Conservation (phyloP, 78 protist species). For the Reticulomyxa filosa region DNA sequence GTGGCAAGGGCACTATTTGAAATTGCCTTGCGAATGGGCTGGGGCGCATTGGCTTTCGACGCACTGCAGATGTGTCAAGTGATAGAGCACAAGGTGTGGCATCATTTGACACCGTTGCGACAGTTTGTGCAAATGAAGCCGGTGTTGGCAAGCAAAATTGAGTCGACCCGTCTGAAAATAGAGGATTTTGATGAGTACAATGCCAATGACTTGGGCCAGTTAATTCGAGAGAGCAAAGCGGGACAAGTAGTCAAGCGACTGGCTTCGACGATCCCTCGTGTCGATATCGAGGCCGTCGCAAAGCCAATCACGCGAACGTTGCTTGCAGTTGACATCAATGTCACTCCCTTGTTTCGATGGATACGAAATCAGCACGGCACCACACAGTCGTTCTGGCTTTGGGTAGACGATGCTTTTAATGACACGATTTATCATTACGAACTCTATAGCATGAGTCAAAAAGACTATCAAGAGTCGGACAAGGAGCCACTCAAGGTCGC, state of each 20-base stretch:
- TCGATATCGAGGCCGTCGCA: constrained; percentile 17
- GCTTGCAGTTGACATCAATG: constrained; percentile 37
- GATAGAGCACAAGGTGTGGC: constrained; percentile 63
- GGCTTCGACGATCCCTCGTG: constrained; percentile 46
- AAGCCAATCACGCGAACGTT: constrained; percentile 83
- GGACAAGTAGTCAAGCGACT: constrained; percentile 21
- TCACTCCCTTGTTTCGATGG: constrained; percentile 31
- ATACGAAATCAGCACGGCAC: constrained; percentile 2
- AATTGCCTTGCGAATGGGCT: constrained; percentile 39
- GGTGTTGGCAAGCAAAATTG: too few relatives aligned
- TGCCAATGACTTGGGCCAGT: constrained; percentile 39
- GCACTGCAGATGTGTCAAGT: constrained; percentile 51
- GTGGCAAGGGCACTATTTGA: constrained; percentile 83
- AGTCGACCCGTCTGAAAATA: constrained; percentile 5
- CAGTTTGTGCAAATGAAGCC: constrained; percentile 38
- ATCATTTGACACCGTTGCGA: constrained; percentile 34
- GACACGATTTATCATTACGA: constrained; percentile 82
- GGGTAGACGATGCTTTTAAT: constrained; percentile 64
- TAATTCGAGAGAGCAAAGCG: constrained; percentile 20
- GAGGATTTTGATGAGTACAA: constrained; percentile 51
- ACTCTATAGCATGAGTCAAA: constrained; percentile 38
- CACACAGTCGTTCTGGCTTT: constrained; percentile 40
- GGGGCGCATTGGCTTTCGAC: constrained; percentile 27
- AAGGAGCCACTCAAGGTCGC: constrained; percentile 4
- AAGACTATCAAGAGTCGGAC: constrained; percentile 20